Base-by-base conservation (phyloP, 495 filamentous ascomycete genomes). In the Entonaema liquescens region DNA sequence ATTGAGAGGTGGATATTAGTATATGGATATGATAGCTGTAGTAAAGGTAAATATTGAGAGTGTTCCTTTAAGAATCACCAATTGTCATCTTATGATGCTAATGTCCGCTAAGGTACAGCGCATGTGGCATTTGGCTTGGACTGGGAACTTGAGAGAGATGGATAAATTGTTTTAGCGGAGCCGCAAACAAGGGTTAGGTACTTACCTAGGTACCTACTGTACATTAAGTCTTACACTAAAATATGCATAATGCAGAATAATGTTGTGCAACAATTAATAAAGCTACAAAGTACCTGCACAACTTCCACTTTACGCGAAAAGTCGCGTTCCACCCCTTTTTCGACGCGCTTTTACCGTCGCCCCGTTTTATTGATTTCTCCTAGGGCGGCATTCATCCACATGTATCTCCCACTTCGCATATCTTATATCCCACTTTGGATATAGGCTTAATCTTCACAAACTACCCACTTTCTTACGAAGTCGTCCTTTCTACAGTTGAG, bases 251-350 rank as follows among this genome's bases (percentile, higher is more conserved):
- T 23, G 12, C 13, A 47, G 54, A 49, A 59, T 56, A 60, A 65
- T 17, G 23, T 21, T 42, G 44, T 56, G 12, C 44, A 40, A 57
- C 33, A 60, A 12, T 36, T 42, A 29, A 65, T 40, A 60, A 62
- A 36, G 36, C 12, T 21, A 35, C 52, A 47, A 64, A 68, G 13
- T 17, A 15, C 2, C 65, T 68, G 61, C 70, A 73, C 65, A 68
- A 65, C 17, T 68, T 65, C 57, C 70, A 73, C 70, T 73, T 69
- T 73, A 73, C 70, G 58, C 70, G 70, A 69, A 69, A 73, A 73
- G 61, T 66, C 70, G 70, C 70, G 70, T 59, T 9, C 59, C 3
- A 52, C 26, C 49, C 65, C 61, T 44, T 69, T 62, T 59, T 66
- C 19, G 35, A 66, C 70, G 70, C 70, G 70, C 49, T 57, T 36